Percentiles rank a stretch among this genome's conserved stretches.
Conservation (phyloP, 805 yeast genomes). For the Pichia gijzeniarum region DNA sequence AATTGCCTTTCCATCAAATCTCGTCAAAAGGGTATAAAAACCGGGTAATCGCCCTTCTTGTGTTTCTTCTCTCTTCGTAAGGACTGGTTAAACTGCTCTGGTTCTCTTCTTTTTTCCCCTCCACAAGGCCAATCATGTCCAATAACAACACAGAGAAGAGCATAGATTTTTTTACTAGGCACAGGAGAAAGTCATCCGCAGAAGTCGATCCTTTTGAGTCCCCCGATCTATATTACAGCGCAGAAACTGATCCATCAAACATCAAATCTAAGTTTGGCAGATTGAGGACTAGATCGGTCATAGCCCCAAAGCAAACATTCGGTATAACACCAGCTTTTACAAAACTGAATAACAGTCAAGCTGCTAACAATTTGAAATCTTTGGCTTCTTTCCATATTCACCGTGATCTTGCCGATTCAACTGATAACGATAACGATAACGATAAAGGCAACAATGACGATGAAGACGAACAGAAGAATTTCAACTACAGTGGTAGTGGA, state of each 20-base stretch:
- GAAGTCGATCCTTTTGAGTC: conserved; percentile 59
- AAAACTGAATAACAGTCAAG: no score
- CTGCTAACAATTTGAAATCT: no score
- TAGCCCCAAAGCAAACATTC: conserved; percentile 17
- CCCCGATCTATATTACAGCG: conserved; percentile 69
- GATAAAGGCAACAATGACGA: neutral
- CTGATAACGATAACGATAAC: neutral
- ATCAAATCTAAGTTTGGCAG: conserved; percentile 39
- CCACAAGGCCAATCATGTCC: neutral
- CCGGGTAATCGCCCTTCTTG: no score
- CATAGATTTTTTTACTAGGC: neutral
- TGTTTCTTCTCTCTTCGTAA: no score
- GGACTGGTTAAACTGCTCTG: no score
- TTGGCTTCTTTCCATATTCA: neutral
- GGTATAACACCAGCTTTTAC: conserved; percentile 4
- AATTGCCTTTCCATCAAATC: no score
- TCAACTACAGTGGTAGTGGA: neutral
- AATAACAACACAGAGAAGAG: neutral
- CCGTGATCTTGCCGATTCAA: neutral
- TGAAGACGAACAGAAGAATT: neutral
- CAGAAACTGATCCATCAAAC: conserved; percentile 48
- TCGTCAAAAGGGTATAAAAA: no score
- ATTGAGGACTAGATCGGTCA: conserved; percentile 47
- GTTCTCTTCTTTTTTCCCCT: neutral
- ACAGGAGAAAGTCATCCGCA: conserved; percentile 36